Evolutionary conservation across 257 asterid species (phyloP).

Genomic region (Euphrasia confusa): DNA sequence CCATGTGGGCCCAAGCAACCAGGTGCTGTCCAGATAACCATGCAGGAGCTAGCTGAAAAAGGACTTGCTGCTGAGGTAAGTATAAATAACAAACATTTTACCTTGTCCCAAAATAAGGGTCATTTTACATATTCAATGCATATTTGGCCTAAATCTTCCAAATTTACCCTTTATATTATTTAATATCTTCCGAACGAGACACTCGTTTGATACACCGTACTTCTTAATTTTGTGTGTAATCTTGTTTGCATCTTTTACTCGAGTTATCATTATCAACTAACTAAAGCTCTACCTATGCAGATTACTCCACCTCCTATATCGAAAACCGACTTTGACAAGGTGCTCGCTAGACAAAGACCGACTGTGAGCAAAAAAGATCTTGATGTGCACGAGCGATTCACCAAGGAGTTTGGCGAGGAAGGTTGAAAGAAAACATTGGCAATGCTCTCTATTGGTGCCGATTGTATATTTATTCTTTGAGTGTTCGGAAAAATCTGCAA

Average conservation of each 20-base stretch:
- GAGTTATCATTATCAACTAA: background rate
- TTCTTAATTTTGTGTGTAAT: background rate
- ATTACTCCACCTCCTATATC: slow-evolving; percentile 90
- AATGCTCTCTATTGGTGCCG: no score
- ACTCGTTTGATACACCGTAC: background rate
- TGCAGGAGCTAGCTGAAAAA: slow-evolving; percentile 80
- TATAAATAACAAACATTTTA: no score
- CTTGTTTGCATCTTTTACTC: background rate
- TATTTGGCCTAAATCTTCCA: no score
- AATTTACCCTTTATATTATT: no score
- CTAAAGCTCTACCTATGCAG: slow-evolving; percentile 33
- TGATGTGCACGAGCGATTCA: slow-evolving; percentile 62
- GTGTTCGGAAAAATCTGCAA: no score
- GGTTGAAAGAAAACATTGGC: background rate
- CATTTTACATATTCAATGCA: no score
- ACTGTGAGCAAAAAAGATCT: slow-evolving; percentile 95
- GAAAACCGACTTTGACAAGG: slow-evolving; percentile 84
- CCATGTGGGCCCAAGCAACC: slow-evolving; percentile 95
- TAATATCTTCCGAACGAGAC: background rate
- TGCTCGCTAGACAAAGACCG: slow-evolving; percentile 82
- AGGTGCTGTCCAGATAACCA: slow-evolving; percentile 73
- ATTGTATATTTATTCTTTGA: no score
- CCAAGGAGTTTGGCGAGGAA: background rate
- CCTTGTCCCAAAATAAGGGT: no score
- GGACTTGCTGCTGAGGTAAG: slow-evolving; percentile 83